These are phyloP conservation scores for Yarrowia galli DNA, from an alignment of 1,139 yeast genomes.

Conservation along the genomic window DNA sequence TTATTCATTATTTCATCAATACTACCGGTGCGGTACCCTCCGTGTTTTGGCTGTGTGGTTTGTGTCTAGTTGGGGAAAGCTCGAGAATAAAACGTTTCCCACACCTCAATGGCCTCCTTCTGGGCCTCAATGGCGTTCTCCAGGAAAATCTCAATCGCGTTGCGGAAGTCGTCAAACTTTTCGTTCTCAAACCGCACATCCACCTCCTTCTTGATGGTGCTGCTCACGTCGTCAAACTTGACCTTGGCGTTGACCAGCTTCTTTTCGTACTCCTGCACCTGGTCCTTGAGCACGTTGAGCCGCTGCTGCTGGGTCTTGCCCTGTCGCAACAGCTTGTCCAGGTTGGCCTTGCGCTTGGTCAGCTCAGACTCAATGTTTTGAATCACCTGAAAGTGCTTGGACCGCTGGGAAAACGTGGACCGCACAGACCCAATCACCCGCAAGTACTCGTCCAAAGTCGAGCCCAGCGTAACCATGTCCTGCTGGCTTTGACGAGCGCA, in stretches of 20 bases:
- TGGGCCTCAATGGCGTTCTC: conserved; percentile 93
- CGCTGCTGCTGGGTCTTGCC: conserved; percentile 71
- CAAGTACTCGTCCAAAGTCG: conserved; percentile 86
- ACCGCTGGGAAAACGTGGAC: conserved; percentile 76
- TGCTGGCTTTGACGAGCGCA: conserved; percentile 82
- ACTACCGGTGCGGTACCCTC: neutral
- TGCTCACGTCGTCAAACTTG: conserved; percentile 67
- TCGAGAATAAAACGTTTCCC: conserved; percentile 74
- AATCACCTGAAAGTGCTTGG: conserved; percentile 68
- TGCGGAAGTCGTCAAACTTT: conserved; percentile 84
- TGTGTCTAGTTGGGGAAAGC: conserved; percentile 39
- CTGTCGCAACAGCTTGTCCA: conserved; percentile 64
- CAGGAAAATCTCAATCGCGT: conserved; percentile 86
- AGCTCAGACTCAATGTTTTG: conserved; percentile 61
- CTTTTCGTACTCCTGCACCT: conserved; percentile 64
- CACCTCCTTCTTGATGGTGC: conserved; percentile 72
- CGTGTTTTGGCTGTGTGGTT: neutral
- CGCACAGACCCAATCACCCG: conserved; percentile 79
- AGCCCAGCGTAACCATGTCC: conserved; percentile 85
- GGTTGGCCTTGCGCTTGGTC: conserved; percentile 55
- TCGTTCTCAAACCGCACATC: conserved; percentile 69
- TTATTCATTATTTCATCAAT: conserved; percentile 37
- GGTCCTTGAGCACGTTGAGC: conserved; percentile 60
- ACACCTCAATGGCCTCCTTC: conserved; percentile 90
- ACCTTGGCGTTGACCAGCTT: conserved; percentile 64